A percentile compares a stretch with the other conserved stretches of the same genome.
phyloP scores from a whole-genome alignment of 495 filamentous ascomycete species.

The Usnea hakonensis region DNA sequence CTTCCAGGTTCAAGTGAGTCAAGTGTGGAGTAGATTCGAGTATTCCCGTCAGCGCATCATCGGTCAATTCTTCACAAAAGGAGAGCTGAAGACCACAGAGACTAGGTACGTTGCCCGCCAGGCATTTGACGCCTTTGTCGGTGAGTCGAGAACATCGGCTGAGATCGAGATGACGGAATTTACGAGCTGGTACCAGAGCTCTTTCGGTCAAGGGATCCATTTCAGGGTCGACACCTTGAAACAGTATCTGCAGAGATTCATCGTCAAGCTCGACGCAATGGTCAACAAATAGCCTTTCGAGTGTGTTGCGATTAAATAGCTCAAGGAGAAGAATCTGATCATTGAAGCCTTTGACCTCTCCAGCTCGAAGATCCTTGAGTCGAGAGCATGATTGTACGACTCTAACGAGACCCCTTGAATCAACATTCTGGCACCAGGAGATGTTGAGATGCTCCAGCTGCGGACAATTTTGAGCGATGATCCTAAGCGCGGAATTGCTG shows the following conservation, averaged over 20 bases:
- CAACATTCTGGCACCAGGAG: slow-evolving; percentile 82
- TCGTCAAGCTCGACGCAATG: slow-evolving; percentile 73
- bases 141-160: slow-evolving; percentile 69
- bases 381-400: slow-evolving; percentile 64
- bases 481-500: slow-evolving; percentile 78
- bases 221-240: slow-evolving; percentile 64
- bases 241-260: slow-evolving; percentile 57
- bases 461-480: slow-evolving; percentile 76
- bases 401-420: slow-evolving; percentile 68
- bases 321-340: slow-evolving; percentile 58
- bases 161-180: slow-evolving; percentile 76
- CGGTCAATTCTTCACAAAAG: slow-evolving; percentile 61
- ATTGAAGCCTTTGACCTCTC: slow-evolving; percentile 74
- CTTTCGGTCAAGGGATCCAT: slow-evolving; percentile 69
- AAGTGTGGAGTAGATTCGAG: slow-evolving; percentile 66
- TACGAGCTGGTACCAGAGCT: slow-evolving; percentile 70
- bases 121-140: slow-evolving; percentile 54
- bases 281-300: slow-evolving; percentile 70
- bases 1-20: slow-evolving; percentile 85
- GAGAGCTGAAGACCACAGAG: slow-evolving; percentile 76
- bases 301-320: slow-evolving; percentile 69
- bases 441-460: slow-evolving; percentile 76
- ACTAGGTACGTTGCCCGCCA: slow-evolving; percentile 68
- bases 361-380: slow-evolving; percentile 72
- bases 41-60: slow-evolving; percentile 63